Evolutionary conservation across 2,329 filamentous ascomycete species (phyloP), one percentile per base, ranked within the genome.

Genomic region (Pseudocercospora musae): DNA sequence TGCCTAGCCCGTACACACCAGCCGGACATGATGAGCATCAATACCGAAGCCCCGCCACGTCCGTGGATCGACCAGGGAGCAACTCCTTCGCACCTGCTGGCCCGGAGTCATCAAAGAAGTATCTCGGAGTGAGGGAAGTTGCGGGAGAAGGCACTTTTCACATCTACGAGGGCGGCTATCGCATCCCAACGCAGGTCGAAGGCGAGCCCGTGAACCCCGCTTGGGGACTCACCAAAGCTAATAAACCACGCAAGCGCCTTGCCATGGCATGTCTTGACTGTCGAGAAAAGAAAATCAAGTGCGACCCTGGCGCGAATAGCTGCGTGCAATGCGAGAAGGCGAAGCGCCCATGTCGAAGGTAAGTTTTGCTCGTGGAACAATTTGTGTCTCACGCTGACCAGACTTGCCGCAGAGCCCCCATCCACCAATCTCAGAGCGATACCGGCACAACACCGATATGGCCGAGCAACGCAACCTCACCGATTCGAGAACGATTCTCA

Each of bases 231-330:
- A 96, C 93, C 37, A 96, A 96, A 78, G 92, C 93, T 1, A 93
- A 93, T 13, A 96, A 96, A 79, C 92, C 93, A 53, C 86, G 93
- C 68, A 97, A 97, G 79, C 85, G 93, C 60, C 82, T 96, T 60
- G 92, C 93, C 23, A 92, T 96, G 74, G 92, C 92, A n/a, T 97
- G 93, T 73, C 84, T 96, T 62, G 95, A 92, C 11, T 97, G 93
- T 75, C 86, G 93, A 56, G 92, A 96, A 78, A 97, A 96, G 86
- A 97, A 96, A 82, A 96, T 97, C 79, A 96, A 96, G 77, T 97
- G 93, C 73, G 92, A 96, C 68, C 93, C 92, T 1, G 92, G 93
- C 70, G 89, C 87, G 67, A 90, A 90, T 42, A 92, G 91, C 69
- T 97, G 93, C 71, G 85, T 93, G 58, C 92, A 96, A 77, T 97